Conservation (phyloP, 75 land plant genomes). For the Ceratopteris richardii region DNA sequence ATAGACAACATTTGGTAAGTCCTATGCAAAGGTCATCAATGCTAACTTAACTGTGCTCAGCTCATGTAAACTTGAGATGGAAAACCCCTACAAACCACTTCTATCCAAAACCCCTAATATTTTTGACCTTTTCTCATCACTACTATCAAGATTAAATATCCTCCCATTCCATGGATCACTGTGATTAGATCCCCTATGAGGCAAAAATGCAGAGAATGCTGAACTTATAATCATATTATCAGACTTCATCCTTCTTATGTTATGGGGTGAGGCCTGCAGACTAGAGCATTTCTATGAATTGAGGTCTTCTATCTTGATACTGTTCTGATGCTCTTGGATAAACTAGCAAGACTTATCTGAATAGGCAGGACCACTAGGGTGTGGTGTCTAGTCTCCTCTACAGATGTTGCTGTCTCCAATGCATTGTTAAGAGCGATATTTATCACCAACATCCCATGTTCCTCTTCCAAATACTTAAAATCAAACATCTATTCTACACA, state of each 20-base stretch:
- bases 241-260: neutral
- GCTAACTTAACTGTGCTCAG: neutral
- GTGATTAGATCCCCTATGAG: too few species aligned
- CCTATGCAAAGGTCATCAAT: neutral
- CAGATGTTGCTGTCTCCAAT: too few species aligned
- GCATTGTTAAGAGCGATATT: too few species aligned
- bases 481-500: too few species aligned
- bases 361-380: too few species aligned
- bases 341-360: too few species aligned
- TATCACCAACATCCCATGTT: too few species aligned
- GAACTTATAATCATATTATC: neutral
- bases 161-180: neutral
- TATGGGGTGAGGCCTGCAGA: neutral
- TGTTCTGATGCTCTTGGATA: too few species aligned
- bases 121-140: constrained; percentile 5
- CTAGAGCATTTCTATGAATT: too few species aligned
- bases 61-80: constrained; percentile 5
- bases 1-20: constrained; percentile 19
- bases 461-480: too few species aligned
- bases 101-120: constrained; percentile 3
- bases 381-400: too few species aligned
- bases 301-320: too few species aligned
- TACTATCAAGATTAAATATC: neutral
- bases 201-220: neutral
- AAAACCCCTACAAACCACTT: neutral